Evolutionary conservation across 148 eudicot species (phyloP).

Genomic region (Limonium bicolor): DNA sequence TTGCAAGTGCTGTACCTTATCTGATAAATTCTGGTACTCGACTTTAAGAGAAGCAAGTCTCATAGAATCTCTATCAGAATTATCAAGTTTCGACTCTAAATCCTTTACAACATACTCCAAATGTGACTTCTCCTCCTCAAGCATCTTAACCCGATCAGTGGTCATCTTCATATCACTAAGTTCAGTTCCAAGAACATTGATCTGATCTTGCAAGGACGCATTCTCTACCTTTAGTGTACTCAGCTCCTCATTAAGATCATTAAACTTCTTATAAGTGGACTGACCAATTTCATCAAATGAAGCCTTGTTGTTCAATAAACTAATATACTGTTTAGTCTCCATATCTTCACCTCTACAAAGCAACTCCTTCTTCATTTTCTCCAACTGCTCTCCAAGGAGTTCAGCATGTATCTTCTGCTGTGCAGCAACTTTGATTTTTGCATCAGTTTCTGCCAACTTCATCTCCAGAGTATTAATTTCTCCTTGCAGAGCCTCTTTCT

Average conservation of each 20-base stretch:
- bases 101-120: constrained; percentile 51
- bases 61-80: constrained; percentile 51
- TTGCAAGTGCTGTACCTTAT: constrained; percentile 61
- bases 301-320: constrained; percentile 6
- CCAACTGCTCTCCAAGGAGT: constrained; percentile 57
- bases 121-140: constrained; percentile 43
- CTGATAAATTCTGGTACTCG: constrained; percentile 51
- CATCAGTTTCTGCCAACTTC: constrained; percentile 86
- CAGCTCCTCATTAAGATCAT: constrained; percentile 42
- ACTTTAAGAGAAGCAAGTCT: constrained; percentile 38
- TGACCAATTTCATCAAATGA: constrained; percentile 14
- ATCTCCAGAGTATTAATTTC: constrained; percentile 60
- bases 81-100: constrained; percentile 47
- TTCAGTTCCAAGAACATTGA: constrained; percentile 38
- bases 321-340: constrained; percentile 9
- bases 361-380: constrained; percentile 40
- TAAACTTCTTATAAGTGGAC: constrained; percentile 10
- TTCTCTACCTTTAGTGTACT: constrained; percentile 57
- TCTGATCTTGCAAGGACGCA: constrained; percentile 39
- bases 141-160: constrained; percentile 40
- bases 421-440: constrained; percentile 48
- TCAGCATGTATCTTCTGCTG: constrained; percentile 66
- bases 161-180: constrained; percentile 42
- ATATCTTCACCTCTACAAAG: constrained; percentile 24
- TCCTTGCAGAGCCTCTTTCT: constrained; percentile 67